These are phyloP conservation scores for Geranium incanum DNA, from an alignment of 441 rosid species.

Conservation along the genomic window DNA sequence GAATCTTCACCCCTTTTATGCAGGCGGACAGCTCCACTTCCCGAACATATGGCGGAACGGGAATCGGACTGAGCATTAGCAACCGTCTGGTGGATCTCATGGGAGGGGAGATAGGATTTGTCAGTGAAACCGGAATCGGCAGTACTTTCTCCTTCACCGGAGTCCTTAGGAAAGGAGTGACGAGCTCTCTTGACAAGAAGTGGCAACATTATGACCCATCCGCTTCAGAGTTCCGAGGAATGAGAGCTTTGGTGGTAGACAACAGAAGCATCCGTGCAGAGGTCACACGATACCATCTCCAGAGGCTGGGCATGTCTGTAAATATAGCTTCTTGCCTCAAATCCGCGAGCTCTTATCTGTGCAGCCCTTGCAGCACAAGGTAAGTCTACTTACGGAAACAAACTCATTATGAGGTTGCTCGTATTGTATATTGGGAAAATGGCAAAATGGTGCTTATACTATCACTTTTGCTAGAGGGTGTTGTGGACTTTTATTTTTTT, in stretches of 20 bases:
- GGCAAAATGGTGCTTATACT: no score
- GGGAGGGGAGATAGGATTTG: slow-evolving; percentile 90
- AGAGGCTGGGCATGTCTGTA: slow-evolving; percentile 60
- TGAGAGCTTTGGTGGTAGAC: slow-evolving; percentile 72
- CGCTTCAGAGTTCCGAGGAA: slow-evolving; percentile 46
- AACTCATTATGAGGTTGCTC: neutral
- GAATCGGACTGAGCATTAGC: slow-evolving; percentile 92
- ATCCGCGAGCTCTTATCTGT: slow-evolving; percentile 38
- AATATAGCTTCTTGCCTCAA: slow-evolving; percentile 37
- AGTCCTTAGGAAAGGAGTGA: slow-evolving; percentile 50
- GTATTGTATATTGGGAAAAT: neutral
- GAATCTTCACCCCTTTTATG: slow-evolving; percentile 89
- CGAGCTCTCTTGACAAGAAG: slow-evolving; percentile 35
- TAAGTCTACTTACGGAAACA: slow-evolving; percentile 15
- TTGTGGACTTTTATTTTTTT: no score
- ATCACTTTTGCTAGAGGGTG: no score
- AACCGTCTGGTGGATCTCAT: slow-evolving; percentile 81
- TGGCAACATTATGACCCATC: slow-evolving; percentile 41
- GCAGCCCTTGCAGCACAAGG: slow-evolving; percentile 37
- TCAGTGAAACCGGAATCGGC: slow-evolving; percentile 64
- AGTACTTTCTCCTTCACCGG: slow-evolving; percentile 84
- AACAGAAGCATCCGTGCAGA: slow-evolving; percentile 62
- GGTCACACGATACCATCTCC: slow-evolving; percentile 72
- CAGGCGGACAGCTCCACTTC: slow-evolving; percentile 99
- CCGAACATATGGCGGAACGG: slow-evolving; percentile 90